These are phyloP conservation scores for Gyrodon lividus DNA, from an alignment of 768 basidiomycete genomes.

Conservation along the genomic window DNA sequence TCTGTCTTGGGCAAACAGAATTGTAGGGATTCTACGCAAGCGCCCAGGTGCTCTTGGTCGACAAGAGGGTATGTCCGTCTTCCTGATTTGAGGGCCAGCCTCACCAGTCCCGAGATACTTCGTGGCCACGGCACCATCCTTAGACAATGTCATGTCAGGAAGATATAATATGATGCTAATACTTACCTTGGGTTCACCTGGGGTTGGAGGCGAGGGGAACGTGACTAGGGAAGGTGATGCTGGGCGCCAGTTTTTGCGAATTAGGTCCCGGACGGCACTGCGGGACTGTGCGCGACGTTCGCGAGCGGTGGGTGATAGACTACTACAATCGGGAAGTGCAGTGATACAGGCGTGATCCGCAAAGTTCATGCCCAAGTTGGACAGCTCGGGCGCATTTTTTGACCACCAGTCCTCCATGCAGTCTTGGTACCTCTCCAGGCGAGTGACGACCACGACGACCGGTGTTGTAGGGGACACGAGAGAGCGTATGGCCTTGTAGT, in stretches of 20 bases:
- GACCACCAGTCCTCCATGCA: conserved; percentile 26
- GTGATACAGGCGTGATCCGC: conserved; percentile 22
- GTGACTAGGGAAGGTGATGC: neutral
- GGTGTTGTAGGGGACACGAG: conserved; percentile 10
- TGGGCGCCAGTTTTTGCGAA: conserved; percentile 11
- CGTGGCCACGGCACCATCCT: neutral
- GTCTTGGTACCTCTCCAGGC: conserved; percentile 18
- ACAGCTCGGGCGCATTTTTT: conserved; percentile 11
- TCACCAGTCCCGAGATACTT: neutral
- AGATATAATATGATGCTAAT: neutral
- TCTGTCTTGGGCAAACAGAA: neutral
- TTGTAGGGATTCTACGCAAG: neutral
- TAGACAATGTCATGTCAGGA: neutral
- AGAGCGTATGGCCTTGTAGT: conserved; percentile 11
- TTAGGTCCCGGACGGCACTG: conserved; percentile 9
- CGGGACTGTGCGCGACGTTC: conserved; percentile 15
- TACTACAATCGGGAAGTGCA: conserved; percentile 6
- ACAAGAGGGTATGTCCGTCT: neutral
- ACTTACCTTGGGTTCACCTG: conserved; percentile 5
- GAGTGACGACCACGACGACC: conserved; percentile 17
- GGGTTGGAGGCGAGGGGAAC: conserved; percentile 10
- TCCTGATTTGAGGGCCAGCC: neutral
- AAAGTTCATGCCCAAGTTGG: conserved; percentile 16
- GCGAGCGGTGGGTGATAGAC: conserved; percentile 3
- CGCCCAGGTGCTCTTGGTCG: neutral